Base-by-base conservation (phyloP, 2,329 filamentous ascomycete genomes). In the Colletotrichum tanaceti region DNA sequence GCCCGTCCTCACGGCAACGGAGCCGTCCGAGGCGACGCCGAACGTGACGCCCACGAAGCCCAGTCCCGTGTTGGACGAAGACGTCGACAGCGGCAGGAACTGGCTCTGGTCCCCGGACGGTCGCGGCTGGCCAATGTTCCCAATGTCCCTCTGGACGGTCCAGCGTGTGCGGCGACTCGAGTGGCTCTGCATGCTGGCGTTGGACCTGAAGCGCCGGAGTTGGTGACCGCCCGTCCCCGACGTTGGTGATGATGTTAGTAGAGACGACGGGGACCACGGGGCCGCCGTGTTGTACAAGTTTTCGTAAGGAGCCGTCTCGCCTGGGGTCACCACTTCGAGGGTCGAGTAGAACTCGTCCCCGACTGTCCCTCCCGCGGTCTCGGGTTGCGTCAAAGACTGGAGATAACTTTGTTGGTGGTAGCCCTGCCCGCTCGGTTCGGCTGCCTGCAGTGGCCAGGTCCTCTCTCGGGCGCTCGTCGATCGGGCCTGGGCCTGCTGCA, bases 121-220 rank as follows among this genome's bases (percentile, higher is more conserved):
- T 18, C 60, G 41, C 28, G 60, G 44, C 28, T 54, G 20, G 41
- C 50, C 50, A 20, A 63, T 55, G 28, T 63, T 63, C 16, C 60
- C 49, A 46, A 55, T 63, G 7, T 63, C 50, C 14, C 28, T 63
- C 16, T 13, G 50, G 1, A 20, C 60, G 3, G 60, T 63, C 50
- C 60, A 63, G 5, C 50, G 24, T 13, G 32, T 49, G 9, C 39
- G 41, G 5, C 13, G 39, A n/a, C 32, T 59, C 2, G 18, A 24
- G 7, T 11, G 28, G 32, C n/a, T 39, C 4, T 59, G 44, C 13
- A 59, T 24, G 28, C 38, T 24, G 44, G 43, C 24, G 5, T 32
- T 3, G 7, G 57, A 41, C 18, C 18, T 59, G 32, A 59, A n/a
- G 6, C 38, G n/a, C 3, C 28, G 41, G 13, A 59, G 43, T 35